Evolutionary conservation across 2,329 filamentous ascomycete species (phyloP), one percentile per base, ranked within the genome.

Genomic region (Aspergillus pseudoterreus): DNA sequence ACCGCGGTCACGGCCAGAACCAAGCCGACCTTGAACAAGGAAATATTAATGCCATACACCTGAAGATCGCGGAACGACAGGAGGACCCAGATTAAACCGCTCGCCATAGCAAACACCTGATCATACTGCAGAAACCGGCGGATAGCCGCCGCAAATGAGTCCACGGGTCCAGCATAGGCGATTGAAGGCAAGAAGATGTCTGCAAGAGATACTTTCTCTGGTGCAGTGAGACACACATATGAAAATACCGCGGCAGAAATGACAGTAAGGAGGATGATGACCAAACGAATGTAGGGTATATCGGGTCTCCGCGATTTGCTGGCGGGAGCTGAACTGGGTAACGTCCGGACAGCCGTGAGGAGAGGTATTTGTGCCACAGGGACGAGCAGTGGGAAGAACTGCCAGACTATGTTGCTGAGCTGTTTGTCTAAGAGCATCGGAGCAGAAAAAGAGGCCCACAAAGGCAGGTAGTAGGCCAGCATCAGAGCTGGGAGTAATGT

Each of bases 331-430:
- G 15, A 5, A 33, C 15, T 17, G 21, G 24, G 15, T 11, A 33
- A 22, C 9, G 9, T 11, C 19, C 27, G 6, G 19, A 14, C 4
- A 43, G 1, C 15, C 39, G 15, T n/a, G 21, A 33, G 27, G 30
- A 53, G 43, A 1, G 49, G 41, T 14, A 42, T 4, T 22, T 58
- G 52, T 1, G 50, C 2, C 2, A 58, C 22, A 1, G 49, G 47
- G 9, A 57, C 38, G 6, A 50, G 22, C 4, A 57, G 9, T 1
- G 56, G 56, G 47, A 54, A 57, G 0, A 52, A 14, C 15, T 58
- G 49, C 56, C 56, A 58, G 17, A 53, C 11, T 6, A 50, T 54
- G 22, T 55, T 52, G 35, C 43, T 47, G 8, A 10, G 27, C 17
- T 36, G 45, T 2, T 50, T 50, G 2, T 35, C 10, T 2, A 41